Conservation (phyloP, 1,139 yeast species). For the Blastobotrys capitulatus region DNA sequence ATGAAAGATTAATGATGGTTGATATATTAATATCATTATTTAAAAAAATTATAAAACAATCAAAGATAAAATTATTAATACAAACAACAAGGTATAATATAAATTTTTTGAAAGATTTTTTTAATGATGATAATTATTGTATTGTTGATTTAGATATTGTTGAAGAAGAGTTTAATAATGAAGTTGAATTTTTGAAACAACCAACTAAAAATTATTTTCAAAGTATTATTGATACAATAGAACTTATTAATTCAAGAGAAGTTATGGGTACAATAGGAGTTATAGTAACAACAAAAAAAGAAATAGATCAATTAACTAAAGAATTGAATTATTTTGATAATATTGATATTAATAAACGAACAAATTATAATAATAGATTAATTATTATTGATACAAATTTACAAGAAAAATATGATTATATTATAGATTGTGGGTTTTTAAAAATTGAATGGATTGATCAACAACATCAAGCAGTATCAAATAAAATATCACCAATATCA, state of each 20-base stretch:
- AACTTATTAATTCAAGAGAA: conserved; percentile 1
- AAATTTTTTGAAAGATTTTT: conserved; percentile 44
- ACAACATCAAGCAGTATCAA: not conserved
- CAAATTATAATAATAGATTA: not conserved
- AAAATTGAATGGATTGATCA: conserved; percentile 1
- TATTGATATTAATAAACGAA: not conserved
- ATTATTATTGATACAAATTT: not conserved
- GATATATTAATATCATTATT: conserved; percentile 72
- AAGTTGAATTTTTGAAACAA: conserved; percentile 58
- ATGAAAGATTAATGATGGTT: conserved; percentile 71
- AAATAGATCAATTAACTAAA: not conserved
- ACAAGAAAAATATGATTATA: not conserved
- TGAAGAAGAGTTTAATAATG: conserved; percentile 51
- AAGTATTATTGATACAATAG: conserved; percentile 50
- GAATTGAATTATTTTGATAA: not conserved
- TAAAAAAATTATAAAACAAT: conserved; percentile 38
- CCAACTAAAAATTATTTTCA: conserved; percentile 77
- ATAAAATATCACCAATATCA: conserved; percentile 17
- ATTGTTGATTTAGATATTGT: not conserved
- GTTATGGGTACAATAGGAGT: not conserved
- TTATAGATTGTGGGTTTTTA: conserved; percentile 7
- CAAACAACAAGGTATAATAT: conserved; percentile 28
- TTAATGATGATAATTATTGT: conserved; percentile 35
- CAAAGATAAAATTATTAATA: conserved; percentile 43
- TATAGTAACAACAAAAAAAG: conserved; percentile 1